Percentiles rank a stretch among this genome's conserved stretches.
Evolutionary conservation across 2,329 filamentous ascomycete genomes (phyloP).

Genomic region (Aspergillus bombycis): DNA sequence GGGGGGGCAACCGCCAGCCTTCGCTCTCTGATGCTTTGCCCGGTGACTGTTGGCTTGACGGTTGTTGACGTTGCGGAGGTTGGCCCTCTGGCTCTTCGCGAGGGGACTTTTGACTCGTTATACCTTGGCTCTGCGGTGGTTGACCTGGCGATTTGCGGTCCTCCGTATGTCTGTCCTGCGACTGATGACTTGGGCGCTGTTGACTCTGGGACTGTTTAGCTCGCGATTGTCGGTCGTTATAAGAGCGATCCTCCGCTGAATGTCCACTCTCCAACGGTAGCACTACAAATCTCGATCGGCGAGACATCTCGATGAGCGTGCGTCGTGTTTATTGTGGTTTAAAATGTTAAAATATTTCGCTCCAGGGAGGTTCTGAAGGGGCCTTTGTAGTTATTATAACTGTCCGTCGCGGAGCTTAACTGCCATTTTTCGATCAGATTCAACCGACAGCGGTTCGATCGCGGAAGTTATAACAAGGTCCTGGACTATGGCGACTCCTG

Average conservation of each 20-base stretch:
- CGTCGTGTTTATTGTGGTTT: background rate
- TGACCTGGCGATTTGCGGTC: background rate
- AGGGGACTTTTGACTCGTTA: background rate
- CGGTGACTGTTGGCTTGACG: background rate
- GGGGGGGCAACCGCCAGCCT: too few species aligned
- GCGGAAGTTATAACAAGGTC: background rate
- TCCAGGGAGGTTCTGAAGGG: too few species aligned
- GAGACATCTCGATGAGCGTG: background rate
- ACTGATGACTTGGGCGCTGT: background rate
- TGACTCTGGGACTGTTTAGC: background rate
- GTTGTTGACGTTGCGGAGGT: too few species aligned
- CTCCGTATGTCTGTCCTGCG: background rate
- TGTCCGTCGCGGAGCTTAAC: background rate
- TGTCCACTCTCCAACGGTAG: too few species aligned
- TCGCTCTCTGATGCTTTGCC: too few species aligned
- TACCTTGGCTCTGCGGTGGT: background rate
- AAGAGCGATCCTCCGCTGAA: too few species aligned
- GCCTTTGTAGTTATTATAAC: background rate
- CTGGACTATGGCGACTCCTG: background rate
- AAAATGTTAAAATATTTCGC: too few species aligned
- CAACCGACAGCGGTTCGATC: accelerated
- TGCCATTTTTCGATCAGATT: background rate
- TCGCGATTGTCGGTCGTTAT: background rate
- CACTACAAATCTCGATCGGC: background rate
- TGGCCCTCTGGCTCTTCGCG: background rate